Conservation (phyloP, 164 flowering plant genomes). For the Vitis rotundifolia region DNA sequence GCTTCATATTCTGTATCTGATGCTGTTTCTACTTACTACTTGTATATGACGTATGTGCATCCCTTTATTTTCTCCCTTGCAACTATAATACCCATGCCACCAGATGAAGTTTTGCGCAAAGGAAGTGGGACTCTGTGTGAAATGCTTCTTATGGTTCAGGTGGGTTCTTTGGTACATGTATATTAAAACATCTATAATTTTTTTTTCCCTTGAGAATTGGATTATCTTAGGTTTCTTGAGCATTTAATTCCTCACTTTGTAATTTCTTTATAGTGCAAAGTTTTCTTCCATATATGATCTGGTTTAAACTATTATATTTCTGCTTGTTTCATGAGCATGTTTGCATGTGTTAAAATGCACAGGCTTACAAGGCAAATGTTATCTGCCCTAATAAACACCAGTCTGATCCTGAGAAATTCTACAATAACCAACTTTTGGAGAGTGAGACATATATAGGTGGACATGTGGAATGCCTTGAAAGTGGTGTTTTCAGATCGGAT, state of each 20-base stretch:
- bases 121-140: slow-evolving; percentile 99
- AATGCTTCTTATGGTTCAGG: slow-evolving; percentile 99
- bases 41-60: slow-evolving; percentile 98
- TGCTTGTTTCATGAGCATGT: not conserved
- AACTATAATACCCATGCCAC: slow-evolving; percentile 98
- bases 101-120: slow-evolving; percentile 99
- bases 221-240: too few species aligned
- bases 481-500: slow-evolving; percentile 99
- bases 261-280: not conserved
- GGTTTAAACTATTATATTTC: not conserved
- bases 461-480: slow-evolving; percentile 99
- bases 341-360: slow-evolving; percentile 15
- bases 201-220: not conserved
- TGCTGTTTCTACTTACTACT: slow-evolving; percentile 96
- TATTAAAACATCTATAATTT: not conserved
- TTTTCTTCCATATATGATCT: not conserved
- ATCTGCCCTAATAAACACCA: slow-evolving; percentile 98
- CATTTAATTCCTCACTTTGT: too few species aligned
- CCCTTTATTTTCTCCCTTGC: slow-evolving; percentile 99
- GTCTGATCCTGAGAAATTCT: slow-evolving; percentile 87
- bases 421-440: slow-evolving; percentile 79
- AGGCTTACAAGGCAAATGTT: slow-evolving; percentile 96
- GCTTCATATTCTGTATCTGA: slow-evolving; percentile 99
- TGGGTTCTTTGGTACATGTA: slow-evolving; percentile 27
- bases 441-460: slow-evolving; percentile 99